phyloP scores from a whole-genome alignment of 2,329 filamentous ascomycete species.

The Penicillium sp. region DNA sequence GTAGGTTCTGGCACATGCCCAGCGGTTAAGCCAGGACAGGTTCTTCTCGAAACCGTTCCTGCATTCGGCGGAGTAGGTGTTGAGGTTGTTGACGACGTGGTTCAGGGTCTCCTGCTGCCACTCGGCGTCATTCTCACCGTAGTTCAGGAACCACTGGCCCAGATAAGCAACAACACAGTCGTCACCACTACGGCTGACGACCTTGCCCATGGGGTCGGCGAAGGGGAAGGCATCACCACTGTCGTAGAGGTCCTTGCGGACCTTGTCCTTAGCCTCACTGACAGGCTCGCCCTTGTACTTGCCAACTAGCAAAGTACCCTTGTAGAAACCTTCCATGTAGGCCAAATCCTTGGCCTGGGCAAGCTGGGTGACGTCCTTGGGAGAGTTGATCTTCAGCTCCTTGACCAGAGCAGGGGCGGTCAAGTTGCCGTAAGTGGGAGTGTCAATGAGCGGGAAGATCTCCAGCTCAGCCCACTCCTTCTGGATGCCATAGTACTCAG shows the following conservation, averaged over 20 bases:
- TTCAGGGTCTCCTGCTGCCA: constrained; percentile 77
- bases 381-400: constrained; percentile 92
- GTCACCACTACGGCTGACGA: constrained; percentile 84
- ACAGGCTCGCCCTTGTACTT: constrained; percentile 87
- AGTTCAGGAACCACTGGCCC: constrained; percentile 98
- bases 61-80: constrained; percentile 77
- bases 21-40: constrained; percentile 89
- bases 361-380: constrained; percentile 88
- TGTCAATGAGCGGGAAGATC: constrained; percentile 84
- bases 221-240: constrained; percentile 82
- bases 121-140: constrained; percentile 75
- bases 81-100: constrained; percentile 70
- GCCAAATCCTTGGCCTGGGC: constrained; percentile 93
- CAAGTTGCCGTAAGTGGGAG: constrained; percentile 81
- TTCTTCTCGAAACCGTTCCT: constrained; percentile 80
- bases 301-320: constrained; percentile 83
- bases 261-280: constrained; percentile 80
- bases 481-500: constrained; percentile 92
- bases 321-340: constrained; percentile 97
- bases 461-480: constrained; percentile 95
- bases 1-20: constrained; percentile 90
- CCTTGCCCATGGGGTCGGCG: constrained; percentile 86
- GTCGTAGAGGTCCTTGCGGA: constrained; percentile 74
- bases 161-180: constrained; percentile 90
- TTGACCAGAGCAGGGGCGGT: constrained; percentile 82